Conservation (phyloP, 495 filamentous ascomycete genomes). For the Penicillium salamii region DNA sequence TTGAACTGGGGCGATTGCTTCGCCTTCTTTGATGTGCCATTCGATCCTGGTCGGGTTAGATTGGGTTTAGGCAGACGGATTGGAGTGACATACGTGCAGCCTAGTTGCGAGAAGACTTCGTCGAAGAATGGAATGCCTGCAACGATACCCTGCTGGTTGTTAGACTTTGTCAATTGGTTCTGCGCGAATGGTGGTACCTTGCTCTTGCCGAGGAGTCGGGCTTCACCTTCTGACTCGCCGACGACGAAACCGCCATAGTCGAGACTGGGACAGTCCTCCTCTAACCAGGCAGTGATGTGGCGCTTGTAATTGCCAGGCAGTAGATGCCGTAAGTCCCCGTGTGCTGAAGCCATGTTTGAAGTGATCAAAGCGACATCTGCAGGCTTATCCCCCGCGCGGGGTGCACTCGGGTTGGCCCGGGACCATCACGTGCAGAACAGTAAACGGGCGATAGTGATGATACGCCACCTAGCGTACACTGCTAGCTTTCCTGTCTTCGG, state of each 20-base stretch:
- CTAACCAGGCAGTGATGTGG: constrained; percentile 78
- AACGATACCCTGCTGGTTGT: constrained; percentile 61
- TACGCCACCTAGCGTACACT: too few relatives aligned
- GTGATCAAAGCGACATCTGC: too few relatives aligned
- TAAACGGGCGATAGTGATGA: too few relatives aligned
- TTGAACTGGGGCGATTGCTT: constrained; percentile 53
- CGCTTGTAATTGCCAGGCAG: constrained; percentile 82
- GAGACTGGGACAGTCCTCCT: constrained; percentile 92
- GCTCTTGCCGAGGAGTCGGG: constrained; percentile 85
- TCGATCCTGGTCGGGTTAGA: constrained; percentile 53
- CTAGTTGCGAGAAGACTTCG: constrained; percentile 86
- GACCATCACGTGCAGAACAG: too few relatives aligned
- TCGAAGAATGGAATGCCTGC: constrained; percentile 95
- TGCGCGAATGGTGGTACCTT: constrained; percentile 33
- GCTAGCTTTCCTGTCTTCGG: too few relatives aligned
- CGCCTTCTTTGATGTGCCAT: constrained; percentile 82
- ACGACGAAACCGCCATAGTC: constrained; percentile 98
- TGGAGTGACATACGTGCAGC: constrained; percentile 60
- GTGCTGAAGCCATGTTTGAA: constrained; percentile 52
- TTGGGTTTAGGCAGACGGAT: too few relatives aligned
- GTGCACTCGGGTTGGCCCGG: constrained; percentile 1
- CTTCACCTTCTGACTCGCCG: constrained; percentile 71
- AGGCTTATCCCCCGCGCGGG: constrained; percentile 20
- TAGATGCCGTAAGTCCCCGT: constrained; percentile 76
- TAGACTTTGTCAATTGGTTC: not conserved